A percentile compares a stretch with the other conserved stretches of the same genome.
Conservation (phyloP, 768 basidiomycete genomes). For the Leccinellum albellum region DNA sequence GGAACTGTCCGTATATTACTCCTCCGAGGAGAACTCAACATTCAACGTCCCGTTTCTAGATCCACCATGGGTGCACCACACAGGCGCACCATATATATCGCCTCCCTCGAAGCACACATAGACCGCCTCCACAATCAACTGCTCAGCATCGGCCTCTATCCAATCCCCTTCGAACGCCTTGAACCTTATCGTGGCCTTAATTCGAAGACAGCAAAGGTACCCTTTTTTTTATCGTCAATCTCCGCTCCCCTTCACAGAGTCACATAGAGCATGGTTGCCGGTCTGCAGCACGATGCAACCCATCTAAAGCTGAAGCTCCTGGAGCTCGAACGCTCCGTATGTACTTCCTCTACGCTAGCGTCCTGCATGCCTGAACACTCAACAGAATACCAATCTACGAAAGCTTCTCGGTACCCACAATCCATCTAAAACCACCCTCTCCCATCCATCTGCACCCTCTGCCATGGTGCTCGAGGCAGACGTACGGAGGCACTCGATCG, state of each 20-base stretch:
- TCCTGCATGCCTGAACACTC: background rate
- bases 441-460: conserved; percentile 26
- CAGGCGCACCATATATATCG: conserved; percentile 65
- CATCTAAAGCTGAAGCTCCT: conserved; percentile 58
- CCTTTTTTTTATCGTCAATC: background rate
- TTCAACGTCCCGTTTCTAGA: conserved; percentile 27
- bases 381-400: conserved; percentile 30
- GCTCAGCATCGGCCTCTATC: conserved; percentile 49
- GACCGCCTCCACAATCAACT: conserved; percentile 63
- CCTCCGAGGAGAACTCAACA: background rate
- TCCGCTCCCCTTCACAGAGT: background rate
- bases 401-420: conserved; percentile 29
- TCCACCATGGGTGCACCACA: conserved; percentile 65
- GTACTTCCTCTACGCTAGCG: conserved; percentile 1
- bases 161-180: conserved; percentile 52
- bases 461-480: conserved; percentile 30
- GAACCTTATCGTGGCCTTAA: conserved; percentile 69
- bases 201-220: conserved; percentile 71
- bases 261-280: conserved; percentile 66
- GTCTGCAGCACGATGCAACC: conserved; percentile 62
- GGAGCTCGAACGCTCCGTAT: conserved; percentile 65
- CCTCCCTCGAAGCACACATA: conserved; percentile 70
- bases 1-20: conserved; percentile 49
- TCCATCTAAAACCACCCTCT: conserved; percentile 12
- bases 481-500: conserved; percentile 33